Conservation (phyloP, 208 protist genomes). For the Leishmania arabica region DNA sequence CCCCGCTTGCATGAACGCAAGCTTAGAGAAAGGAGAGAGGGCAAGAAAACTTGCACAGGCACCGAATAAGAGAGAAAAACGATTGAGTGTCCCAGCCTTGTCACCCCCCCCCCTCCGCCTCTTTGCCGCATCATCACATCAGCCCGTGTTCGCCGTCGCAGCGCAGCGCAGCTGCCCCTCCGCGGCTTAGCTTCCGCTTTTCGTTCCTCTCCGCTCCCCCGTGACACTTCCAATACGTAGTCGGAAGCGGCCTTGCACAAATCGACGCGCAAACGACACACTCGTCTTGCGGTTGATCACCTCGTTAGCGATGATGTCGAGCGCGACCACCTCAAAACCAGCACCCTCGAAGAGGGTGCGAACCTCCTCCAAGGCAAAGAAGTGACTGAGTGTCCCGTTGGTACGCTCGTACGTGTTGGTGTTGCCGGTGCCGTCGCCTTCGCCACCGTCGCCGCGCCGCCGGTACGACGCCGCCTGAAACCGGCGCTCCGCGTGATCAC, state of each 20-base stretch:
- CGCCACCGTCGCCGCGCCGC: background rate
- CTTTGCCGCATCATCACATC: background rate
- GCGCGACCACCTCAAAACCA: slow-evolving; percentile 60
- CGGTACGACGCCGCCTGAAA: slow-evolving; percentile 39
- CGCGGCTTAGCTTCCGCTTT: background rate
- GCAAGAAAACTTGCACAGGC: background rate
- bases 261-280: slow-evolving; percentile 54
- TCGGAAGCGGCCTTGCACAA: slow-evolving; percentile 82
- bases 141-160: background rate
- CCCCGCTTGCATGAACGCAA: background rate
- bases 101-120: background rate
- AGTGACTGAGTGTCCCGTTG: slow-evolving; percentile 89
- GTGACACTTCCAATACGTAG: slow-evolving; percentile 9
- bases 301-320: slow-evolving; percentile 68
- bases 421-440: background rate
- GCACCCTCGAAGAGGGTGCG: slow-evolving; percentile 48
- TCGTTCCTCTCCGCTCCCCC: background rate
- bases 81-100: background rate
- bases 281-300: slow-evolving; percentile 75
- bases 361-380: slow-evolving; percentile 80
- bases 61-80: background rate
- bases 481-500: slow-evolving; percentile 79
- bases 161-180: background rate
- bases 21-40: background rate
- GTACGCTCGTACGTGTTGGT: slow-evolving; percentile 73